phyloP scores from a whole-genome alignment of 345 rosid species.

The Syzygium oleosum region DNA sequence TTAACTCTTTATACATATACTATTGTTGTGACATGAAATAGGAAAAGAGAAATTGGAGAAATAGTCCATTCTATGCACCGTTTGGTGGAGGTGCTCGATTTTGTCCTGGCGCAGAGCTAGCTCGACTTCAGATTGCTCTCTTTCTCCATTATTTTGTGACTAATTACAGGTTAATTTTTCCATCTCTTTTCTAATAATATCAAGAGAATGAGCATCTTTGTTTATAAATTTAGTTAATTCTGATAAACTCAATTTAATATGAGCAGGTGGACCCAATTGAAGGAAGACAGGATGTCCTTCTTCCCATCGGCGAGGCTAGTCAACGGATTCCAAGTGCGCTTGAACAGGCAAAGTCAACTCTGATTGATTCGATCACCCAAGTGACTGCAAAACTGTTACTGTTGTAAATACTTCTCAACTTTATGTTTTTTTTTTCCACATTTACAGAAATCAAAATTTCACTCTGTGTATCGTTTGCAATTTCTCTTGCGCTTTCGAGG shows the following conservation, averaged over 20 bases:
- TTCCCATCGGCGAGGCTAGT: conserved; percentile 84
- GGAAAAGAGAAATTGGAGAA: conserved; percentile 90
- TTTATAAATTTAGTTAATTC: not conserved
- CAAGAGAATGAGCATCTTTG: not conserved
- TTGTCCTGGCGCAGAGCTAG: conserved; percentile 88
- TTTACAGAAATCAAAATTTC: not conserved
- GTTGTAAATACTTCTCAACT: not conserved
- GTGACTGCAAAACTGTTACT: not conserved
- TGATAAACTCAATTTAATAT: not conserved
- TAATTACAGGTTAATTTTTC: conserved; percentile 33
- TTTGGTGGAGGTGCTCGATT: conserved; percentile 88
- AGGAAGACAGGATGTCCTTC: conserved; percentile 67
- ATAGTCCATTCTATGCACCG: conserved; percentile 48
- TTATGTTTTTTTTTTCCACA: not conserved
- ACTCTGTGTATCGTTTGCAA: not conserved
- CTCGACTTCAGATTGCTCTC: conserved; percentile 80
- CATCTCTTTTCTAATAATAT: not conserved
- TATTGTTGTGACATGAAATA: conserved; percentile 6
- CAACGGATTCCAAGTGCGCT: conserved; percentile 62
- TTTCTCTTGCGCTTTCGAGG: not conserved
- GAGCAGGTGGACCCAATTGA: conserved; percentile 65
- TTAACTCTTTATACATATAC: not conserved
- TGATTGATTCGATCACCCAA: not conserved
- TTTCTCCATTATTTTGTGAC: conserved; percentile 64
- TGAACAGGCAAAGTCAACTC: conserved; percentile 13